Evolutionary conservation across 805 yeast genomes (phyloP), one percentile per base, ranked within the genome.

Genomic region (Cyberlindnera euphorbiae): DNA sequence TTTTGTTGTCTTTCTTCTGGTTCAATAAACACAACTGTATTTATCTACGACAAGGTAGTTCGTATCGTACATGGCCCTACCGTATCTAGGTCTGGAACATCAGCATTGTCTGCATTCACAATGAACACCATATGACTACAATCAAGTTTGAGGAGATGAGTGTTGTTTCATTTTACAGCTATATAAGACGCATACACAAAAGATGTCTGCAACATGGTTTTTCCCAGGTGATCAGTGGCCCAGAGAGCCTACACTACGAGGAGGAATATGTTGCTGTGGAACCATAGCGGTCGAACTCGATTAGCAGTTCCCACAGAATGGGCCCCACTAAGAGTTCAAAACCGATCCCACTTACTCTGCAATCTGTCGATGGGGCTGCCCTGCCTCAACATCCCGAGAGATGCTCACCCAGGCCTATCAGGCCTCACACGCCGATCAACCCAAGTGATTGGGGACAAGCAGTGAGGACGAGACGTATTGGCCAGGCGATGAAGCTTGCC

Each of bases 131-230:
- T n/a, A n/a, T n/a, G n/a, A n/a, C n/a, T n/a, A n/a, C n/a, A n/a
- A n/a, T n/a, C n/a, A n/a, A n/a, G n/a, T n/a, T n/a, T n/a, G n/a
- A n/a, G 9, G 22, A 19, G 8, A 24, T 8, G n/a, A 24, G 17
- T 18, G 33, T 22, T 11, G 11, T 9, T 15, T 8, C 19, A 22
- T 12, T 15, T 15, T n/a, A 30, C 6, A 29, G 32, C 32, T 28
- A 22, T 36, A 26, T 21, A 35, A 6, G 16, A 14, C 10, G 7
- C 14, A 30, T 23, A 32, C 18, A 44, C 32, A 37, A 42, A 39
- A 59, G 53, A 79, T 90, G 97, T 90, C 62, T 69, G 95, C 97
- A 79, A 87, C 95, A 90, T 89, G 97, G 97, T 89, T 89, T 85
- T 85, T 88, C 97, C 90, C 96, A 85, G 86, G 79, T 93, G 95